Evolutionary conservation across 169 alveolate genomes (phyloP).

Genomic region (Cystoisospora suis): DNA sequence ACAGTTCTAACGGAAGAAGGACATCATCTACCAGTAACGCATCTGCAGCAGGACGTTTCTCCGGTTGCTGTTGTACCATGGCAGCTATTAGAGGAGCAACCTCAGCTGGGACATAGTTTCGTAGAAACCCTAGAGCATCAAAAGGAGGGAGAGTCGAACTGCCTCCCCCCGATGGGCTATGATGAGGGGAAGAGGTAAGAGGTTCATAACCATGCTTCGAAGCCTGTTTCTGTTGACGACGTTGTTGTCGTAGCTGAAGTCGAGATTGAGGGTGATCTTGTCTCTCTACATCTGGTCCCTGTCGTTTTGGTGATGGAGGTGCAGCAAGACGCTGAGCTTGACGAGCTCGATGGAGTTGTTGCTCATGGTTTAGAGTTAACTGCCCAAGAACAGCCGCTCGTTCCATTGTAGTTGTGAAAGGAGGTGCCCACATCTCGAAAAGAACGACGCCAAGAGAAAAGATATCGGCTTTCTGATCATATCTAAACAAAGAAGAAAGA

Average conservation of each 20-base stretch:
- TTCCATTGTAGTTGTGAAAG: conserved; percentile 45
- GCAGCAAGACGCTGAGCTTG: neutral
- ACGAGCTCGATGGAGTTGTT: neutral
- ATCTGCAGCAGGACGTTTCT: conserved; percentile 16
- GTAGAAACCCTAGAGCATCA: conserved; percentile 13
- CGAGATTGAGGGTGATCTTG: neutral
- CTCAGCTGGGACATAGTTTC: neutral
- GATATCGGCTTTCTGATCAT: conserved; percentile 44
- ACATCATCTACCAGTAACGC: conserved; percentile 20
- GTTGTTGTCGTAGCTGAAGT: conserved; percentile 7
- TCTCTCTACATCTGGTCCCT: neutral
- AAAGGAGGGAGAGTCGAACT: neutral
- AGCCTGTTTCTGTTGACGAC: conserved; percentile 41
- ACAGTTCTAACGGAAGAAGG: conserved; percentile 21
- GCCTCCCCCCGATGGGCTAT: neutral
- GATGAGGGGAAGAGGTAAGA: neutral
- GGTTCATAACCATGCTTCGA: neutral
- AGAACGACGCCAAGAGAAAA: conserved; percentile 19
- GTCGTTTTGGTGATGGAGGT: too few relatives aligned
- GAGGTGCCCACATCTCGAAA: conserved; percentile 39
- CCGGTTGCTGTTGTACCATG: conserved; percentile 47
- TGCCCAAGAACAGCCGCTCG: conserved; percentile 34
- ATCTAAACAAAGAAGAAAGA: neutral
- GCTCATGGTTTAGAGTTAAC: neutral
- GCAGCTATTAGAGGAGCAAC: conserved; percentile 31